Conservation (phyloP, 352 stramenopile species). For the Globisporangium spinosum region DNA sequence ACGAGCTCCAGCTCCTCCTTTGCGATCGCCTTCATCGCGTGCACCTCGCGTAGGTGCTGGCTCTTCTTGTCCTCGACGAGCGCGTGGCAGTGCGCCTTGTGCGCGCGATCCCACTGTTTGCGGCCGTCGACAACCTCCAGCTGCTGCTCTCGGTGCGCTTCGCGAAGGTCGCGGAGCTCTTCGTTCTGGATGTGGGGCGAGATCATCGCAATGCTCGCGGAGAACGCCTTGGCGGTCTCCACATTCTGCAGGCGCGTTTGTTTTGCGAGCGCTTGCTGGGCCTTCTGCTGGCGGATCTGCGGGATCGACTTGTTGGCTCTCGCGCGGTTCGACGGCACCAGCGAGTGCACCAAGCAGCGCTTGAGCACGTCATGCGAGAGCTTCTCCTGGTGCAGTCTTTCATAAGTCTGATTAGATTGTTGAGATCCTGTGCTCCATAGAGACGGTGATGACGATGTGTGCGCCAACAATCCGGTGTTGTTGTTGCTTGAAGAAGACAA, state of each 20-base stretch:
- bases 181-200: slow-evolving; percentile 69
- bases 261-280: slow-evolving; percentile 30
- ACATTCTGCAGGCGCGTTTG: slow-evolving; percentile 31
- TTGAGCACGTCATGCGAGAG: slow-evolving; percentile 31
- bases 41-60: slow-evolving; percentile 43
- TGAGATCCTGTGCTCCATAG: background rate
- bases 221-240: slow-evolving; percentile 60
- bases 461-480: background rate
- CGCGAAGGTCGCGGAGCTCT: slow-evolving; percentile 46
- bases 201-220: slow-evolving; percentile 70
- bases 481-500: background rate
- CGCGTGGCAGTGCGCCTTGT: slow-evolving; percentile 53
- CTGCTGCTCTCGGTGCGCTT: slow-evolving; percentile 38
- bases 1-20: slow-evolving; percentile 46
- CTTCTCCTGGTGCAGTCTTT: slow-evolving; percentile 34
- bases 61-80: slow-evolving; percentile 38
- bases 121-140: slow-evolving; percentile 39
- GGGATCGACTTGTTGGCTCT: slow-evolving; percentile 23
- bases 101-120: slow-evolving; percentile 42
- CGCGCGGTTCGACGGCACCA: slow-evolving; percentile 35
- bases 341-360: slow-evolving; percentile 24
- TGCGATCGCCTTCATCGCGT: slow-evolving; percentile 55
- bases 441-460: slow-evolving; percentile 3
- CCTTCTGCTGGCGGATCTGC: slow-evolving; percentile 28
- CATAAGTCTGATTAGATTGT: slow-evolving; percentile 14